These are phyloP conservation scores for Globisporangium cylindrosporum DNA, from an alignment of 352 stramenopile genomes.

Conservation along the genomic window DNA sequence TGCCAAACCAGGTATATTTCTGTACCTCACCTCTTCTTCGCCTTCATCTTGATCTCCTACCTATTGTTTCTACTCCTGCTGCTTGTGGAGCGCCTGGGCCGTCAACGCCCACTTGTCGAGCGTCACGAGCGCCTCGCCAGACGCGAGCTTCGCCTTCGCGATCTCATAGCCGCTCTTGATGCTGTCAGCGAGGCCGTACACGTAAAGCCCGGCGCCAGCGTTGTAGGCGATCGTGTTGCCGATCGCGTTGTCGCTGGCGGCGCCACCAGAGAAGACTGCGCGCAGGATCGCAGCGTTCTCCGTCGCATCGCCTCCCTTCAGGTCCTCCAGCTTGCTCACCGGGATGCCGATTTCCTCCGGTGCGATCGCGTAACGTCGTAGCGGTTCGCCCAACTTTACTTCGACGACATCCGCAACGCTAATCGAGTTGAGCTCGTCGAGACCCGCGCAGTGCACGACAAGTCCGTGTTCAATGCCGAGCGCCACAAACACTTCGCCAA, in stretches of 20 bases:
- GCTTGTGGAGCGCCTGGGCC: slow-evolving; percentile 46
- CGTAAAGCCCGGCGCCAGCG: slow-evolving; percentile 95
- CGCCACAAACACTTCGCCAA: slow-evolving; percentile 81
- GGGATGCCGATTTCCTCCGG: slow-evolving; percentile 87
- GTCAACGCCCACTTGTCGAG: slow-evolving; percentile 65
- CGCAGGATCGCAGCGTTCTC: slow-evolving; percentile 95
- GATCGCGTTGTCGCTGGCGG: slow-evolving; percentile 90
- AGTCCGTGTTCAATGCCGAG: slow-evolving; percentile 96
- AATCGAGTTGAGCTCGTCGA: slow-evolving; percentile 99
- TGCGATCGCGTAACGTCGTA: slow-evolving; percentile 43
- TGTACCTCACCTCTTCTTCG: background rate
- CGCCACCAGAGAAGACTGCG: slow-evolving; percentile 78
- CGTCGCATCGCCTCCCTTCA: slow-evolving; percentile 93
- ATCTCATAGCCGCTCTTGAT: slow-evolving; percentile 88
- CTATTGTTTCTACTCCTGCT: slow-evolving; percentile 9
- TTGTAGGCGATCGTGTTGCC: slow-evolving; percentile 98
- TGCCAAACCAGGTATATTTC: slow-evolving; percentile 1
- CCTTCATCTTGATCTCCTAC: background rate
- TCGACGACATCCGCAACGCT: slow-evolving; percentile 84
- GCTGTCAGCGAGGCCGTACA: slow-evolving; percentile 92
- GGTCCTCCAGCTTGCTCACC: slow-evolving; percentile 89
- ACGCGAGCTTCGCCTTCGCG: slow-evolving; percentile 67
- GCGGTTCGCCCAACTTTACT: slow-evolving; percentile 45
- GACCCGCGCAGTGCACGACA: slow-evolving; percentile 96
- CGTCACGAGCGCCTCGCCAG: slow-evolving; percentile 59